Evolutionary conservation across 192 early-diverging fungal genomes (phyloP).

Genomic region (Haplosporangium gracile): DNA sequence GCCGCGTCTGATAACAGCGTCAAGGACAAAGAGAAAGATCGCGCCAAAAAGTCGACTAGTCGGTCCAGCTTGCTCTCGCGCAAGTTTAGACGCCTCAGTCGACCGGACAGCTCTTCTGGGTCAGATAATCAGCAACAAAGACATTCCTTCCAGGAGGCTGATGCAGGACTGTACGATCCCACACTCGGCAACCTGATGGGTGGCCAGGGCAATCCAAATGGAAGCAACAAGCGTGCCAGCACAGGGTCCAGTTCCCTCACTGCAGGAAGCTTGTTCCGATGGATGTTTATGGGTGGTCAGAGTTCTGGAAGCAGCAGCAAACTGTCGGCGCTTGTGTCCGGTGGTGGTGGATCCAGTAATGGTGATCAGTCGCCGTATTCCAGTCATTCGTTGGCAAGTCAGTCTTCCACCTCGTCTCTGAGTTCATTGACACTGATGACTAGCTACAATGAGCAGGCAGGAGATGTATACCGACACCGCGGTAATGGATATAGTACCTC

Average conservation of each 20-base stretch:
- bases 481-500: conserved; percentile 19
- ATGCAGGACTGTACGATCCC: conserved; percentile 11
- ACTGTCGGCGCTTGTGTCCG: background rate
- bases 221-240: conserved; percentile 30
- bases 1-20: background rate
- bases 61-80: conserved; percentile 44
- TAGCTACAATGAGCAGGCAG: conserved; percentile 15
- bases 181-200: background rate
- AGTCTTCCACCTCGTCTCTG: conserved; percentile 20
- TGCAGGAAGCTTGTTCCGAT: conserved; percentile 43
- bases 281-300: conserved; percentile 43
- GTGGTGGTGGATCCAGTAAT: background rate
- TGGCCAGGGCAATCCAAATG: background rate
- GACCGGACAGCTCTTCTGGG: conserved; percentile 10
- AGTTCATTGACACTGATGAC: conserved; percentile 25
- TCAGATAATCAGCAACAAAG: conserved; percentile 14
- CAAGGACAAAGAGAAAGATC: conserved; percentile 33
- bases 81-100: conserved; percentile 45
- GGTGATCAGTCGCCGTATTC: conserved; percentile 11
- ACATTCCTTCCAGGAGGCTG: conserved; percentile 18
- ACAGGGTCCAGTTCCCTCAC: conserved; percentile 40
- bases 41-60: conserved; percentile 33
- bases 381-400: conserved; percentile 24
- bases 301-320: conserved; percentile 8
- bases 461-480: conserved; percentile 28